Evolutionary conservation across 2,329 filamentous ascomycete genomes (phyloP).

Genomic region (Aspergillus niger): DNA sequence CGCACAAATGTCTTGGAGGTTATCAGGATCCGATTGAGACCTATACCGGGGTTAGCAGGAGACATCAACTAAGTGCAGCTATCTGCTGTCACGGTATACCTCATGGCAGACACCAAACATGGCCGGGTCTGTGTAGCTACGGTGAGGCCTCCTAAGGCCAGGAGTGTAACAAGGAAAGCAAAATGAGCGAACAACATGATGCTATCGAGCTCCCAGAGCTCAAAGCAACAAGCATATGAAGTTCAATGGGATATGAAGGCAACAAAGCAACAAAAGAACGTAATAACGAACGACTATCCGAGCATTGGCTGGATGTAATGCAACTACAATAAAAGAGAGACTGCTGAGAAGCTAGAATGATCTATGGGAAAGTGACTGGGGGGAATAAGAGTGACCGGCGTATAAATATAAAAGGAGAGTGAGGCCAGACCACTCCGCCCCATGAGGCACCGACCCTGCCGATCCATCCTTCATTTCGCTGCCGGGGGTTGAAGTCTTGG

Average conservation of each 20-base stretch:
- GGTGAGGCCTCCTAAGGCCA: constrained; percentile 48
- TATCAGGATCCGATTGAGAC: constrained; percentile 38
- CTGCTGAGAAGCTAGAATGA: background rate
- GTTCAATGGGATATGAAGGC: background rate
- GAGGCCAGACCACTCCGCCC: constrained; percentile 11
- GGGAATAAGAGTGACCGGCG: background rate
- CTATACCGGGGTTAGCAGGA: constrained; percentile 31
- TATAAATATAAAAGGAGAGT: too few species aligned
- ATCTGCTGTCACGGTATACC: constrained; percentile 37
- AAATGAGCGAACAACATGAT: constrained; percentile 51
- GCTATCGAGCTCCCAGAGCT: constrained; percentile 10
- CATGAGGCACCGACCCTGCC: constrained; percentile 15
- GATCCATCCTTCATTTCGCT: constrained; percentile 4
- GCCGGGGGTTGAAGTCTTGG: too few species aligned
- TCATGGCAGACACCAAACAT: constrained; percentile 54
- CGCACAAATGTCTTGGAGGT: constrained; percentile 45
- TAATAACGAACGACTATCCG: constrained; percentile 17
- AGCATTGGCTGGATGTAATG: constrained; percentile 4
- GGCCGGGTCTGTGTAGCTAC: constrained; percentile 50
- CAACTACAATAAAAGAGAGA: constrained; percentile 10
- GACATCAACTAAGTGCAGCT: background rate
- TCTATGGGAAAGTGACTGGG: background rate
- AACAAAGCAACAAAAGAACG: constrained; percentile 1
- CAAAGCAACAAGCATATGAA: background rate
- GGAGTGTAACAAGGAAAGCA: constrained; percentile 45